Evolutionary conservation across 2,329 filamentous ascomycete species (phyloP).

Genomic region (Amesomyces nigricolor): DNA sequence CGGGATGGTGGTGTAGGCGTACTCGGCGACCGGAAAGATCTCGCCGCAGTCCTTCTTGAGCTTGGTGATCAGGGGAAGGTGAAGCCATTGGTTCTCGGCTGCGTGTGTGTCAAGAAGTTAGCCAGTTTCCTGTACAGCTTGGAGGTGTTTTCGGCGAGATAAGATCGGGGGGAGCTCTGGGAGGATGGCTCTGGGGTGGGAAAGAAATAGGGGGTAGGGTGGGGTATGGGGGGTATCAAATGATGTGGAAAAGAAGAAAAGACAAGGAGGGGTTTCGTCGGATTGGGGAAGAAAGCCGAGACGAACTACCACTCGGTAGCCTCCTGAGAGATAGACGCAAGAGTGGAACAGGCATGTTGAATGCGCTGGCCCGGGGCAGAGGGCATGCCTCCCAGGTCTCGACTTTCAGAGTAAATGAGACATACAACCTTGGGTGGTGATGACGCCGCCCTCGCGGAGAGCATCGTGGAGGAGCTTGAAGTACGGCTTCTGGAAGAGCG

Average conservation of each 20-base stretch:
- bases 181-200: not conserved
- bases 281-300: slow-evolving; percentile 20
- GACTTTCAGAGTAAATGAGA: slow-evolving; percentile 55
- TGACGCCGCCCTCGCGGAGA: slow-evolving; percentile 91
- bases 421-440: slow-evolving; percentile 99
- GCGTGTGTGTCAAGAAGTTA: slow-evolving; percentile 26
- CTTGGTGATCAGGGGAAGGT: slow-evolving; percentile 86
- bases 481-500: slow-evolving; percentile 97
- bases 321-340: slow-evolving; percentile 24
- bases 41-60: slow-evolving; percentile 96
- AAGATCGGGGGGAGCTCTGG: too few relatives aligned
- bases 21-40: slow-evolving; percentile 96
- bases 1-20: slow-evolving; percentile 98
- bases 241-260: slow-evolving; percentile 16
- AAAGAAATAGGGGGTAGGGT: not conserved
- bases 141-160: too few relatives aligned
- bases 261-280: slow-evolving; percentile 17
- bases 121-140: not conserved
- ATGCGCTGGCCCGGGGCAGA: slow-evolving; percentile 25
- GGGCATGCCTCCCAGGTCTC: slow-evolving; percentile 26
- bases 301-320: slow-evolving; percentile 28
- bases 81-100: slow-evolving; percentile 99
- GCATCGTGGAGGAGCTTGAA: slow-evolving; percentile 90
- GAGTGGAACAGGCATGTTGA: slow-evolving; percentile 31
- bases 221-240: too few relatives aligned